These are phyloP conservation scores for Candida railenensis DNA, from an alignment of 805 yeast genomes.

Conservation along the genomic window DNA sequence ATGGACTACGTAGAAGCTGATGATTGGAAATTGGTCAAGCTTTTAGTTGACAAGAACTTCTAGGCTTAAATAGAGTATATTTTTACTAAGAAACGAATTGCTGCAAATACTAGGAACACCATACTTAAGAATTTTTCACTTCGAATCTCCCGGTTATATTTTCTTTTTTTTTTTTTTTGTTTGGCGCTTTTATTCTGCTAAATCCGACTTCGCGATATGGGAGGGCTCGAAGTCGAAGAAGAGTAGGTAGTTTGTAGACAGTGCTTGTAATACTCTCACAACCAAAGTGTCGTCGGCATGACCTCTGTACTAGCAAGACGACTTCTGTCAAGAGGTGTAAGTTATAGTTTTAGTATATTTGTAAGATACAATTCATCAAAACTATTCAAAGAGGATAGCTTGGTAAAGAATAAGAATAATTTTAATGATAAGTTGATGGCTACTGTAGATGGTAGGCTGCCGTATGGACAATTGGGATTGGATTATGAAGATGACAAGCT, in stretches of 20 bases:
- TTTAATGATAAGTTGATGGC: slow-evolving; percentile 1
- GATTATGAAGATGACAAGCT: slow-evolving; percentile 25
- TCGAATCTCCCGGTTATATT: too few species aligned
- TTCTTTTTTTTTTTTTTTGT: too few species aligned
- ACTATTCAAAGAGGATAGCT: slow-evolving; percentile 1
- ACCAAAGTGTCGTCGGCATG: too few species aligned
- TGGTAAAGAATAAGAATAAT: neutral
- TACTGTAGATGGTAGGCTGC: neutral
- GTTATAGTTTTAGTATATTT: neutral
- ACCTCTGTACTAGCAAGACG: neutral
- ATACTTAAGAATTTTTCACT: too few species aligned
- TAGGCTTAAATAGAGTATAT: slow-evolving; percentile 9
- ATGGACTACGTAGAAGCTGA: slow-evolving; percentile 65
- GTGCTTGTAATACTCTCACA: too few species aligned
- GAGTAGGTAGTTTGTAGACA: too few species aligned
- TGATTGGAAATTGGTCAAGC: slow-evolving; percentile 56
- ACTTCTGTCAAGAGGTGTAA: neutral
- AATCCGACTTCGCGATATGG: too few species aligned
- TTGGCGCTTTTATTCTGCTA: neutral
- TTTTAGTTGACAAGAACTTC: slow-evolving; percentile 53
- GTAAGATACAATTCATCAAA: neutral
- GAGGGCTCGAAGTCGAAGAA: too few species aligned
- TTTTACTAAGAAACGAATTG: too few species aligned
- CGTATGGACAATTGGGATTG: neutral
- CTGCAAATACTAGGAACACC: too few species aligned